Evolutionary conservation across 1,284 basidiomycete genomes (phyloP).

Genomic region (Malassezia brasiliensis): DNA sequence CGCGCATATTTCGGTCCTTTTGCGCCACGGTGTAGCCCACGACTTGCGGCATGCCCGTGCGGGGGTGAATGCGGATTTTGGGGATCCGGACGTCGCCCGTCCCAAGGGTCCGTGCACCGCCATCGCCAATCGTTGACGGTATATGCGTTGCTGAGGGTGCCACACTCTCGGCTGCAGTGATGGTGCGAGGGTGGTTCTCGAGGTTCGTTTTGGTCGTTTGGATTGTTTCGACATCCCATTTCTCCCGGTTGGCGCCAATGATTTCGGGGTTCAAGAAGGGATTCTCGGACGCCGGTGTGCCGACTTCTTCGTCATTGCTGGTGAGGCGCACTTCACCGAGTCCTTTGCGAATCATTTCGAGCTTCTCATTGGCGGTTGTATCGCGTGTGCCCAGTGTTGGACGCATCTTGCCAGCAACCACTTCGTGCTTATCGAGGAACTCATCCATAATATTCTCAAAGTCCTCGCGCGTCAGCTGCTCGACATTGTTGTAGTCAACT

Average conservation of each 20-base stretch:
- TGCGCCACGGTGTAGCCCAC: slow-evolving; percentile 30
- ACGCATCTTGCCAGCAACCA: slow-evolving; percentile 73
- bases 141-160: slow-evolving; percentile 13
- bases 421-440: slow-evolving; percentile 83
- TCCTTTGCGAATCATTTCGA: slow-evolving; percentile 50
- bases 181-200: slow-evolving; percentile 43
- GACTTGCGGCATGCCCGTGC: slow-evolving; percentile 39
- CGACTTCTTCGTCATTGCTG: slow-evolving; percentile 72
- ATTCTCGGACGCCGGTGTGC: slow-evolving; percentile 54
- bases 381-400: slow-evolving; percentile 49
- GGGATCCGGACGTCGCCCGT: slow-evolving; percentile 28
- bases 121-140: neutral
- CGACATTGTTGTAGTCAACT: slow-evolving; percentile 60
- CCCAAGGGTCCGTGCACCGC: neutral
- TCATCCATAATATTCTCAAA: slow-evolving; percentile 86
- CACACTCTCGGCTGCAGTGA: slow-evolving; percentile 31
- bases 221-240: slow-evolving; percentile 47
- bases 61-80: slow-evolving; percentile 34
- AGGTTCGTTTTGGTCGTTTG: slow-evolving; percentile 43
- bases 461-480: slow-evolving; percentile 65
- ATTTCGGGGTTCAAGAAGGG: slow-evolving; percentile 18
- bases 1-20: slow-evolving; percentile 15
- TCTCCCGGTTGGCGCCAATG: slow-evolving; percentile 27
- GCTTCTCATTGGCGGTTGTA: slow-evolving; percentile 57
- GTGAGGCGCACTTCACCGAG: slow-evolving; percentile 36